These are phyloP conservation scores for Protomyces gravidus DNA, from an alignment of 1,139 yeast genomes.

Conservation along the genomic window DNA sequence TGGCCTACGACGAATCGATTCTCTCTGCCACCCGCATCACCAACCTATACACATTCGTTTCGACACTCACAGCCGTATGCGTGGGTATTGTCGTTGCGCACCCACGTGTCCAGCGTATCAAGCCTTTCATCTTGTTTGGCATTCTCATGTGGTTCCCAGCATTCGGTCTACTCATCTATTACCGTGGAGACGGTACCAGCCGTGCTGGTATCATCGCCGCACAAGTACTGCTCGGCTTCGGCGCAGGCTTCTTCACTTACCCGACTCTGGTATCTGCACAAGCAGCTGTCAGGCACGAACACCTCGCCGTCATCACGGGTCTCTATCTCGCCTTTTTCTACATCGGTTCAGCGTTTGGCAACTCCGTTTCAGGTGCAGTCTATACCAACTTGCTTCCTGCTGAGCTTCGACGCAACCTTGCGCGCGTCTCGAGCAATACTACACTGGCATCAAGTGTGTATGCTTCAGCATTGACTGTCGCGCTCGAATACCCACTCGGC, in stretches of 20 bases:
- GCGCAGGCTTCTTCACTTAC: slow-evolving; percentile 60
- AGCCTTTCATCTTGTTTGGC: slow-evolving; percentile 33
- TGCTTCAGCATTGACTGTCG: slow-evolving; percentile 31
- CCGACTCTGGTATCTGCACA: slow-evolving; percentile 56
- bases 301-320: slow-evolving; percentile 61
- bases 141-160: slow-evolving; percentile 34
- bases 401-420: slow-evolving; percentile 38
- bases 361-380: slow-evolving; percentile 58
- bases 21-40: slow-evolving; percentile 35
- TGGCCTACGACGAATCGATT: slow-evolving; percentile 32
- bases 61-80: slow-evolving; percentile 34
- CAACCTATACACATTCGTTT: slow-evolving; percentile 35
- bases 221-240: slow-evolving; percentile 52
- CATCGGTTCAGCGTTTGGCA: slow-evolving; percentile 58
- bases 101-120: slow-evolving; percentile 32
- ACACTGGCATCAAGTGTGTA: slow-evolving; percentile 32
- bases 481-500: slow-evolving; percentile 28
- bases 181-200: slow-evolving; percentile 31
- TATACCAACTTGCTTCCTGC: slow-evolving; percentile 53
- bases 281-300: slow-evolving; percentile 56
- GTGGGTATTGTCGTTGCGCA: slow-evolving; percentile 31
- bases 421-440: slow-evolving; percentile 29
- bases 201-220: slow-evolving; percentile 32
- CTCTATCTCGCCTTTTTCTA: slow-evolving; percentile 54
- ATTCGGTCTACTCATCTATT: slow-evolving; percentile 34